These are phyloP conservation scores for Bothriochloa decipiens DNA, from an alignment of 176 grass and related monocot species.

Conservation along the genomic window DNA sequence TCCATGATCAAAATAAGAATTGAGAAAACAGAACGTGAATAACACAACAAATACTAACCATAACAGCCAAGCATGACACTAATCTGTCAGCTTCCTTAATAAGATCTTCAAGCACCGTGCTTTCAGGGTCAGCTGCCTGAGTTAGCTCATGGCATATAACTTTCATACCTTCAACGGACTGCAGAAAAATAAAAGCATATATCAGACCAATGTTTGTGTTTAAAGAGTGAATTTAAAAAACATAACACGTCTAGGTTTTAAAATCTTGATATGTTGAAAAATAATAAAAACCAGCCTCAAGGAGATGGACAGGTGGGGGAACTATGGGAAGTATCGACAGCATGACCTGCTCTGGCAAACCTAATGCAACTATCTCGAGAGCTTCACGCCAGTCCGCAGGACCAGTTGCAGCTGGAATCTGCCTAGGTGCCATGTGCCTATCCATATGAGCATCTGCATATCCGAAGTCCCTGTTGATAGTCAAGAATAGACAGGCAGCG, in stretches of 20 bases:
- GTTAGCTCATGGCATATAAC: constrained; percentile 97
- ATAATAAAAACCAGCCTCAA: neutral
- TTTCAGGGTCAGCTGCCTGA: constrained; percentile 73
- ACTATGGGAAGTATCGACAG: constrained; percentile 30
- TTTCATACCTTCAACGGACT: constrained; percentile 99
- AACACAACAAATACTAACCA: constrained; percentile 59
- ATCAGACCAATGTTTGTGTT: constrained; percentile 5
- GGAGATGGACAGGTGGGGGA: neutral
- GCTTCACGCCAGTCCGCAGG: constrained; percentile 96
- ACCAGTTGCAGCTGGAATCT: constrained; percentile 59
- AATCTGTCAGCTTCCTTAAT: constrained; percentile 95
- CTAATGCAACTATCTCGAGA: constrained; percentile 87
- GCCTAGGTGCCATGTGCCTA: constrained; percentile 62
- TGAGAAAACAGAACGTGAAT: constrained; percentile 34
- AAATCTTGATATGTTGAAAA: constrained; percentile 1
- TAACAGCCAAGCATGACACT: constrained; percentile 85
- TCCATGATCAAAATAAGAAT: neutral
- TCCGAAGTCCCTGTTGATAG: constrained; percentile 67
- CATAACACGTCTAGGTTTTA: neutral
- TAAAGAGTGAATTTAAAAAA: constrained; percentile 14
- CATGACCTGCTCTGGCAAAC: constrained; percentile 84
- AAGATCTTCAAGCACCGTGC: constrained; percentile 76
- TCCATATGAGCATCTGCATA: constrained; percentile 74
- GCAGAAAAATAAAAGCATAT: constrained; percentile 44
- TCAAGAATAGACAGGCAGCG: constrained; percentile 21